A percentile compares a stretch with the other conserved stretches of the same genome.
Conservation (phyloP, 768 basidiomycete species). For the Phlebiopsis gigantea region DNA sequence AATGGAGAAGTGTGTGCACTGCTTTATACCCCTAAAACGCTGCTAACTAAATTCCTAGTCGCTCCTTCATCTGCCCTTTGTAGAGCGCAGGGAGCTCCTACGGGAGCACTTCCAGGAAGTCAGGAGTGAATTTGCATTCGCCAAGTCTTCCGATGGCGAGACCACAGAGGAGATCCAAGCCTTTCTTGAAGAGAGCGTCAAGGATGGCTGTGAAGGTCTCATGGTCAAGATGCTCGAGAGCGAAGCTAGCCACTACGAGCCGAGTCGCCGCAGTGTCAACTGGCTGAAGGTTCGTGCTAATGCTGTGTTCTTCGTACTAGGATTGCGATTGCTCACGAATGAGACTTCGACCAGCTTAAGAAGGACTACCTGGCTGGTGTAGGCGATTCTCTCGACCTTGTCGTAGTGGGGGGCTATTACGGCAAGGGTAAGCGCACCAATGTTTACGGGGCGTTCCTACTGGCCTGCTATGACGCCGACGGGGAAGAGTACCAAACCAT, state of each 20-base stretch:
- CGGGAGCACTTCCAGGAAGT: conserved; percentile 77
- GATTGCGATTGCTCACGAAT: neutral
- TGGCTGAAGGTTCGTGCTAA: conserved; percentile 83
- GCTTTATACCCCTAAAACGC: neutral
- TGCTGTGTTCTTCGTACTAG: neutral
- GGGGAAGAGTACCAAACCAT: conserved; percentile 94
- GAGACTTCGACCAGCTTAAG: conserved; percentile 63
- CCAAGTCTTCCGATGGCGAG: conserved; percentile 84
- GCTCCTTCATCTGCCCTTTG: conserved; percentile 68
- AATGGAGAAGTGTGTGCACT: conserved; percentile 81
- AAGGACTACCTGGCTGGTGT: conserved; percentile 97
- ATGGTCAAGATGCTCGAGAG: conserved; percentile 99
- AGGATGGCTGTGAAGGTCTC: conserved; percentile 96
- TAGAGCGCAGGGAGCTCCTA: conserved; percentile 73
- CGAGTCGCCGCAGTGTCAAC: conserved; percentile 90
- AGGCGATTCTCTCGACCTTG: conserved; percentile 94
- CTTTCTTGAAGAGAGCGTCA: conserved; percentile 95
- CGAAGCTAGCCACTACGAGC: conserved; percentile 91
- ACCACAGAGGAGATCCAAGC: conserved; percentile 90
- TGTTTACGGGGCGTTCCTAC: conserved; percentile 95
- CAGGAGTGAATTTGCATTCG: conserved; percentile 88
- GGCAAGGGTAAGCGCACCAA: conserved; percentile 98
- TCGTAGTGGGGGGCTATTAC: conserved; percentile 96
- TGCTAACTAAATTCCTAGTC: conserved; percentile 45
- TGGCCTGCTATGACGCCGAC: conserved; percentile 95